These are phyloP conservation scores for Populus ilicifolia DNA, from an alignment of 345 rosid genomes.

Conservation along the genomic window DNA sequence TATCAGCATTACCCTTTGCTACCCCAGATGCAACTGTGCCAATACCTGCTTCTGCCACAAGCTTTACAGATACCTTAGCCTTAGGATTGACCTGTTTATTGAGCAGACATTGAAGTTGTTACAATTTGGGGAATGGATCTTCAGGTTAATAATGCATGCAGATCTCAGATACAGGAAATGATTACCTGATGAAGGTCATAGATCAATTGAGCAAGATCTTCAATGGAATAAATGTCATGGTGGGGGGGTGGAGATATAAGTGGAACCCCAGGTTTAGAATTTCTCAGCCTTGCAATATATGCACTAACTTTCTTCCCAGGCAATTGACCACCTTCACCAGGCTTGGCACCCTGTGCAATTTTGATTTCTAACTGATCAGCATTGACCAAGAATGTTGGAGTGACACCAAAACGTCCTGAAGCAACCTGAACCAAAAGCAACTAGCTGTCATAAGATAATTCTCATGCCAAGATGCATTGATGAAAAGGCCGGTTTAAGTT, in stretches of 20 bases:
- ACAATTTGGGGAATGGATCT: constrained; percentile 5
- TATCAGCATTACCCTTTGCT: constrained; percentile 97
- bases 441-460: not conserved
- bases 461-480: not conserved
- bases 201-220: constrained; percentile 97
- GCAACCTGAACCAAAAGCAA: constrained; percentile 70
- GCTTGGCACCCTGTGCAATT: constrained; percentile 99
- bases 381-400: constrained; percentile 93
- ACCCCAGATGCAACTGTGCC: constrained; percentile 99
- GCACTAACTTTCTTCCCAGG: constrained; percentile 99
- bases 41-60: constrained; percentile 97
- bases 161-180: constrained; percentile 19
- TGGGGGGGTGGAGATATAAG: constrained; percentile 99
- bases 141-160: not conserved
- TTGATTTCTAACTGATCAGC: constrained; percentile 95
- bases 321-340: constrained; percentile 98
- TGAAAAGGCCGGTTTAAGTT: not conserved
- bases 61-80: constrained; percentile 98
- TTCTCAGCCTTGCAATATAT: constrained; percentile 89
- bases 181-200: constrained; percentile 96
- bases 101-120: constrained; percentile 6
- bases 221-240: constrained; percentile 94
- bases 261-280: constrained; percentile 98
- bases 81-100: constrained; percentile 76
- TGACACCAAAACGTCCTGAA: constrained; percentile 97